Base-by-base conservation (phyloP, 164 flowering plant species). In the Vitis riparia region DNA sequence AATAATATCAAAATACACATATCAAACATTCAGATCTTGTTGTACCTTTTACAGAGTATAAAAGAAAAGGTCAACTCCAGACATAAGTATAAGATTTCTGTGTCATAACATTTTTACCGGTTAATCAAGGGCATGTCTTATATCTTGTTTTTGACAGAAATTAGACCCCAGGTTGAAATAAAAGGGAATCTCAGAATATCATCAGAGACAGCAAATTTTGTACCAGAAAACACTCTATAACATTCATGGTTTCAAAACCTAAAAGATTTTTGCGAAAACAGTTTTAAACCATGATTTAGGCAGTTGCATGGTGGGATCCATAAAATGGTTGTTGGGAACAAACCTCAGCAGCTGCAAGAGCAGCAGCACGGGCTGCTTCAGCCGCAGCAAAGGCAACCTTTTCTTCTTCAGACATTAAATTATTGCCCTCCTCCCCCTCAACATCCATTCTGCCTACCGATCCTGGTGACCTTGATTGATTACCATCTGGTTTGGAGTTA, bases 301-400 rank as follows among this genome's bases (percentile, higher is more conserved):
- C 15, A 30, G 23, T 63, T 63, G 11, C 30, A 63, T 9, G 14
- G 66, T 44, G 30, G 32, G 15, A 11, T 53, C 44, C 44, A 37
- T 37, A 37, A 37, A 11, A 50, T 63, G 14, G 50, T 27, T 14
- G 19, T 62, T 8, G 47, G 14, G 77, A 68, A 81, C 90, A 69
- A 74, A 93, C 99, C 99, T 96, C 81, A 19, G 97, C 97, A 84
- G 99, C 99, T 56, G 97, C 94, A 79, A 82, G 73, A 48, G 95
- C 99, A 9, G 92, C 92, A 72, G 89, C 90, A 56, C 87, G 91
- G 79, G 99, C 99, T 53, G 91, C 90, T 81, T 91, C 97, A 32
- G 92, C 98, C 50, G 91, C 98, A 80, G 92, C 93, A 75, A 96
- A 71, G 56, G 92, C 97, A 84, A 95, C 94, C 78, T 78, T 77